phyloP scores from a whole-genome alignment of 2,329 filamentous ascomycete genomes.

The Lasiodiplodia hormozganensis region DNA sequence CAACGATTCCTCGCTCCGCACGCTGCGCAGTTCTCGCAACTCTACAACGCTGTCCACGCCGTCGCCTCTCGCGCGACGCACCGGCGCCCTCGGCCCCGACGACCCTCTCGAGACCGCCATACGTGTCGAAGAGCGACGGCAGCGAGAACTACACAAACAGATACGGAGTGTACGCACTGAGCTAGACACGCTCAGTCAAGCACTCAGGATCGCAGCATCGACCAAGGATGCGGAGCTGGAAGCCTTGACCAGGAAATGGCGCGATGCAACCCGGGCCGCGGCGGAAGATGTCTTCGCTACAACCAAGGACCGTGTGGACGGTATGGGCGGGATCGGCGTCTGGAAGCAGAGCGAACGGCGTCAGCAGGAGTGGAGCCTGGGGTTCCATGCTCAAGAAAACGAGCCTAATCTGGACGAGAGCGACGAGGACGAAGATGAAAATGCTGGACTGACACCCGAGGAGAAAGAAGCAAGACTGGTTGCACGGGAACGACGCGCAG shows the following conservation, averaged over 20 bases:
- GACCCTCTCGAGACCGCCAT: constrained; percentile 17
- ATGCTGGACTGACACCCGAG: constrained; percentile 42
- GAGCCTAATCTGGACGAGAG: constrained; percentile 36
- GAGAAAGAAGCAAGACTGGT: constrained; percentile 44
- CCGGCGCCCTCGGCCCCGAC: not conserved
- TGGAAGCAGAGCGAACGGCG: constrained; percentile 54
- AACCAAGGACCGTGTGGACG: constrained; percentile 65
- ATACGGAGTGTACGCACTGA: constrained; percentile 40
- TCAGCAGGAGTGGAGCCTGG: constrained; percentile 46
- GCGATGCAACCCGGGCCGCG: constrained; percentile 63
- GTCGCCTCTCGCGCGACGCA: constrained; percentile 26
- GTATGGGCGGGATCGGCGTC: constrained; percentile 68
- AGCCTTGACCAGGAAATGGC: constrained; percentile 67
- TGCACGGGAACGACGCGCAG: constrained; percentile 50
- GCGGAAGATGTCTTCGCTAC: constrained; percentile 71
- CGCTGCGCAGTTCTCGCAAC: constrained; percentile 26
- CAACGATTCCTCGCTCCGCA: constrained; percentile 40
- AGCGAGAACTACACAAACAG: constrained; percentile 29
- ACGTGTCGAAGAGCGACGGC: constrained; percentile 18
- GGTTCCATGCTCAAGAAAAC: constrained; percentile 43
- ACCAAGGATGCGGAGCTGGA: constrained; percentile 62
- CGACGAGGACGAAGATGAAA: constrained; percentile 45
- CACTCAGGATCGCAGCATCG: constrained; percentile 50
- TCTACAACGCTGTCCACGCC: constrained; percentile 29
- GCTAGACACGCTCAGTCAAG: constrained; percentile 50